Evolutionary conservation across 208 protist species (phyloP).

Genomic region (Acanthamoeba castellanii): DNA sequence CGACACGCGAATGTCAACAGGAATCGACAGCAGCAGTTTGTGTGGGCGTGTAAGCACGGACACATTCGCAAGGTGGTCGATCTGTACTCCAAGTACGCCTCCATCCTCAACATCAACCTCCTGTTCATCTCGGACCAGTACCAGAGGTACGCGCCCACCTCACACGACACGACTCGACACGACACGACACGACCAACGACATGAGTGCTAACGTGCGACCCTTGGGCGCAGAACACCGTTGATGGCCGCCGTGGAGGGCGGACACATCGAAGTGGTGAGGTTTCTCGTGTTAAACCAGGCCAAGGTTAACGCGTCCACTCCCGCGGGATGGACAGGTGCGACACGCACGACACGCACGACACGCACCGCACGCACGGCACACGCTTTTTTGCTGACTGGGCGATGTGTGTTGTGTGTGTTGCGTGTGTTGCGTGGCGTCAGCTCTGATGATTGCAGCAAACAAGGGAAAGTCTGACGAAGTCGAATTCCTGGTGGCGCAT

Average conservation of each 20-base stretch:
- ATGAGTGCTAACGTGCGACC: neutral
- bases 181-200: too few species aligned
- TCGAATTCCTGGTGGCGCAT: slow-evolving; percentile 42
- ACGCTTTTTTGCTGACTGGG: too few species aligned
- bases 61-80: slow-evolving; percentile 22
- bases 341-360: neutral
- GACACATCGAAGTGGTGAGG: slow-evolving; percentile 30
- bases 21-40: slow-evolving; percentile 42
- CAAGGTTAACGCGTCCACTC: neutral
- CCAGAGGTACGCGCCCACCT: neutral
- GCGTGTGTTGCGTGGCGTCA: neutral
- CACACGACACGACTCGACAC: neutral
- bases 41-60: slow-evolving; percentile 52
- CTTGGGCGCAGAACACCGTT: neutral
- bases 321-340: slow-evolving; percentile 13
- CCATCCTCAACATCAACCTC: slow-evolving; percentile 30
- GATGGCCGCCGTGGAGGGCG: slow-evolving; percentile 28
- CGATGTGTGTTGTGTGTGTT: neutral
- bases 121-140: slow-evolving; percentile 55
- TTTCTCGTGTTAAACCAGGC: slow-evolving; percentile 6
- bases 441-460: slow-evolving; percentile 53
- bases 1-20: neutral
- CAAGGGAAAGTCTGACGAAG: neutral
- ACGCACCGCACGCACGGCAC: neutral
- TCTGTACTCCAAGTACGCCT: neutral